Evolutionary conservation across 2,329 filamentous ascomycete genomes (phyloP).

Genomic region (Rhinocladiella similis): DNA sequence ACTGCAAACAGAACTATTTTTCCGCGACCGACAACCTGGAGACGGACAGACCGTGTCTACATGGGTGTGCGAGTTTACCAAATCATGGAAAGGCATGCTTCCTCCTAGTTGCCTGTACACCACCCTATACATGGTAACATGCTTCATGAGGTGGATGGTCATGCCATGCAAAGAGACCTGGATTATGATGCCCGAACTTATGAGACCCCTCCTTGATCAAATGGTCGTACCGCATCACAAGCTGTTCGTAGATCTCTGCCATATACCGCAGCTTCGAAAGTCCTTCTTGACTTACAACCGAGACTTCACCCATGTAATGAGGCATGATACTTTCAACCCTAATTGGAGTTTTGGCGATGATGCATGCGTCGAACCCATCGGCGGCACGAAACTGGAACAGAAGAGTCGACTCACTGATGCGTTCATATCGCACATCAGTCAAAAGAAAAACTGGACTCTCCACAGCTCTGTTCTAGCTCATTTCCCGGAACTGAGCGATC

Average conservation of each 20-base stretch:
- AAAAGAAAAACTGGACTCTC: neutral
- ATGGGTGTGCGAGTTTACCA: constrained; percentile 10
- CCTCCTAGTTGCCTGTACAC: neutral
- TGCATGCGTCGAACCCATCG: constrained; percentile 1
- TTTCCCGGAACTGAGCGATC: constrained; percentile 2
- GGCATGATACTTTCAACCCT: neutral
- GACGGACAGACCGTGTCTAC: constrained; percentile 11
- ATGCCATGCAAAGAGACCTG: constrained; percentile 9
- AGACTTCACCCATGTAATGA: neutral
- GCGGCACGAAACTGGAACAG: neutral
- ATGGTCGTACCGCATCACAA: constrained; percentile 4
- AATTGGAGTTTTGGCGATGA: constrained; percentile 3
- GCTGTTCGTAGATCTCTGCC: neutral
- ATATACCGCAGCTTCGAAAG: constrained; percentile 3
- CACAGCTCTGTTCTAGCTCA: neutral
- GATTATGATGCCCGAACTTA: constrained; percentile 2
- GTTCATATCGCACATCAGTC: constrained; percentile 1
- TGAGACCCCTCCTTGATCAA: constrained; percentile 10
- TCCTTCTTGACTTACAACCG: constrained; percentile 5
- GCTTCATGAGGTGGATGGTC: constrained; percentile 9
- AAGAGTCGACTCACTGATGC: neutral
- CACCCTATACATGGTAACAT: neutral
- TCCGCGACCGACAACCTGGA: constrained; percentile 4
- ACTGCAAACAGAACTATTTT: constrained; percentile 6
- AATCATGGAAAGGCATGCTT: constrained; percentile 2